Evolutionary conservation across 2,329 filamentous ascomycete genomes (phyloP).

Genomic region (Pyrenophora teres): DNA sequence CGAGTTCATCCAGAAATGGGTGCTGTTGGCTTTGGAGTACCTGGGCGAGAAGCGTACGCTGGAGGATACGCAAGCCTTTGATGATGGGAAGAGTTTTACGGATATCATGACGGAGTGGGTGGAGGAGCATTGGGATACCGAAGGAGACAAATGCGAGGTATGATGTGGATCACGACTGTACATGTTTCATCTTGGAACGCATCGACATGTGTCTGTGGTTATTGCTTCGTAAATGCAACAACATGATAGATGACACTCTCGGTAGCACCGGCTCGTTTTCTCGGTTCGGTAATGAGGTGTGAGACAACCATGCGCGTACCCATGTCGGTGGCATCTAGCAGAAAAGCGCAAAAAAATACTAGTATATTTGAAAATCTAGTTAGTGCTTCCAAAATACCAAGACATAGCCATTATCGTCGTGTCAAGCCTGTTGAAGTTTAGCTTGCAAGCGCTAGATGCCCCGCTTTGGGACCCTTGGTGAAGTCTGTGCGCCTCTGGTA

Average conservation of each 20-base stretch:
- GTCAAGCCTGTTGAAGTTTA: conserved; percentile 10
- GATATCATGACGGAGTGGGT: conserved; percentile 65
- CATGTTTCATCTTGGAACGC: too few relatives aligned
- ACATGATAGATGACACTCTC: too few relatives aligned
- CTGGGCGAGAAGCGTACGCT: conserved; percentile 57
- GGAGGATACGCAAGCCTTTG: conserved; percentile 58
- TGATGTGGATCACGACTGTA: neutral
- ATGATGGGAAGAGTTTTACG: conserved; percentile 60
- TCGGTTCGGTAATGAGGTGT: too few relatives aligned
- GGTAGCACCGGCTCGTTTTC: too few relatives aligned
- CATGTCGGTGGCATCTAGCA: too few relatives aligned
- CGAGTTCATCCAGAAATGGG: conserved; percentile 85
- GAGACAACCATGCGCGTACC: too few relatives aligned
- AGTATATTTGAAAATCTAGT: too few relatives aligned
- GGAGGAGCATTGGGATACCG: conserved; percentile 56
- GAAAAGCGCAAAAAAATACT: too few relatives aligned
- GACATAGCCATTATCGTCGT: neutral
- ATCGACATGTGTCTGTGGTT: too few relatives aligned
- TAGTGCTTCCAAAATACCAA: too few relatives aligned
- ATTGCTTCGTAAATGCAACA: too few relatives aligned
- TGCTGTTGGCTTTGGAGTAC: conserved; percentile 74
- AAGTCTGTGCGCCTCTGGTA: conserved; percentile 22
- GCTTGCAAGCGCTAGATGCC: conserved; percentile 10
- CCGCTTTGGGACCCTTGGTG: conserved; percentile 14
- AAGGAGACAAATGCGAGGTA: conserved; percentile 16